Percentiles rank a stretch among this genome's conserved stretches.
These are phyloP conservation scores for Skeletonema tropicum DNA, from an alignment of 108 stramenopile species.

Conservation along the genomic window DNA sequence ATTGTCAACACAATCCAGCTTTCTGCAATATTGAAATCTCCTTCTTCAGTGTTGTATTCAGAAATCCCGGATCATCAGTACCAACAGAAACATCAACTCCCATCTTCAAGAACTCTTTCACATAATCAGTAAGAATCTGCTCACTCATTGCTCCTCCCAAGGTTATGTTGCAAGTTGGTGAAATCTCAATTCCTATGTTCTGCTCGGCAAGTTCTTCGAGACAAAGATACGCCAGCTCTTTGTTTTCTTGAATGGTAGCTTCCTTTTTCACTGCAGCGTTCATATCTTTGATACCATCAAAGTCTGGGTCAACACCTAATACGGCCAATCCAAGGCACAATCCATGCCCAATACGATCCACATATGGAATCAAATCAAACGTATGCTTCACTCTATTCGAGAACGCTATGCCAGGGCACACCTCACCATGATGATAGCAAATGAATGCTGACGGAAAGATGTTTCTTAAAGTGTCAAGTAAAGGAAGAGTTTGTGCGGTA, in stretches of 20 bases:
- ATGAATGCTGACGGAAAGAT: constrained; percentile 23
- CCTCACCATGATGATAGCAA: constrained; percentile 38
- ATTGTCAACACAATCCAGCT: neutral
- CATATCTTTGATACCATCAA: neutral
- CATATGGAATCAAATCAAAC: constrained; percentile 25
- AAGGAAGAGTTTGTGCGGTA: constrained; percentile 13
- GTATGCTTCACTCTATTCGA: constrained; percentile 29
- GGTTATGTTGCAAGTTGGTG: constrained; percentile 33
- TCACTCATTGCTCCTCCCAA: constrained; percentile 24
- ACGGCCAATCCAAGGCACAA: constrained; percentile 40
- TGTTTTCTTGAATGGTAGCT: constrained; percentile 13
- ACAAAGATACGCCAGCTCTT: constrained; percentile 21
- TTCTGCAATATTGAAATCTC: constrained; percentile 19
- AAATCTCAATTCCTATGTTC: constrained; percentile 31
- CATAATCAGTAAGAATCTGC: constrained; percentile 18
- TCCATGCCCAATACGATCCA: constrained; percentile 26
- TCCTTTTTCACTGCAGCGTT: neutral
- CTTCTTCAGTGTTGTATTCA: constrained; percentile 22
- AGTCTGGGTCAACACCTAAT: constrained; percentile 18
- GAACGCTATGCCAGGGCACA: constrained; percentile 24
- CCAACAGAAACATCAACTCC: constrained; percentile 39
- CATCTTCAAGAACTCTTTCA: constrained; percentile 19
- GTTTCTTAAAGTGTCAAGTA: constrained; percentile 17
- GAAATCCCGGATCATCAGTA: constrained; percentile 42
- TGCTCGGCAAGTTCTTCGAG: constrained; percentile 19